These are phyloP conservation scores for Smittium mucronatum DNA, from an alignment of 371 early-diverging fungal genomes.

Conservation along the genomic window DNA sequence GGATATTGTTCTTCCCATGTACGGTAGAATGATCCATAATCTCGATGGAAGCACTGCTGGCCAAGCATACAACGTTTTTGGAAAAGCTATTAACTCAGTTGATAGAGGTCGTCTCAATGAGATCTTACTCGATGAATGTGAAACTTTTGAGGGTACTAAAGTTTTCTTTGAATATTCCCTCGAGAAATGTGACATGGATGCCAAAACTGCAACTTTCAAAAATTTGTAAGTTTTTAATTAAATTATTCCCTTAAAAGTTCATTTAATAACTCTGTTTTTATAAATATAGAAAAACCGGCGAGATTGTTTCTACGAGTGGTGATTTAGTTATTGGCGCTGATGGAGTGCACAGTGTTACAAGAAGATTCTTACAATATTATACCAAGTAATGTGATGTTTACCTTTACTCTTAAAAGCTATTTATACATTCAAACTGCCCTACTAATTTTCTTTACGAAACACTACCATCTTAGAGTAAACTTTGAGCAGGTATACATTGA, in stretches of 20 bases:
- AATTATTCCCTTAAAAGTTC: not conserved
- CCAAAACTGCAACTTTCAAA: constrained; percentile 21
- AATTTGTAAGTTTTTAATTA: not conserved
- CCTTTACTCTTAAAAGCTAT: not conserved
- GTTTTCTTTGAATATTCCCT: constrained; percentile 55
- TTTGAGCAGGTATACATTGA: constrained; percentile 79
- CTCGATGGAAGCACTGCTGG: constrained; percentile 44
- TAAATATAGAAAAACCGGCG: constrained; percentile 19
- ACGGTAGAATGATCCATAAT: constrained; percentile 83
- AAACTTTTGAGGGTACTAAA: not conserved
- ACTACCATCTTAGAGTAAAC: constrained; percentile 67
- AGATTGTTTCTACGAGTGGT: constrained; percentile 31
- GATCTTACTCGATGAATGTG: constrained; percentile 42
- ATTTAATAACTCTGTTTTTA: not conserved
- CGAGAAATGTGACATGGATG: constrained; percentile 45
- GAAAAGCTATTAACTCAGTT: constrained; percentile 88
- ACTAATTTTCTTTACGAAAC: too few species aligned
- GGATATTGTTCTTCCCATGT: constrained; percentile 74
- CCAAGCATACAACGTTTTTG: constrained; percentile 78
- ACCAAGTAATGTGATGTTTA: constrained; percentile 1
- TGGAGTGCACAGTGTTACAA: constrained; percentile 75
- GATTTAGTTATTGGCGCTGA: constrained; percentile 92
- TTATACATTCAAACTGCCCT: not conserved
- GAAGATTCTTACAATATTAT: constrained; percentile 60
- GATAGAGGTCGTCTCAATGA: constrained; percentile 75